Evolutionary conservation across 2,329 filamentous ascomycete species (phyloP), one percentile per base, ranked within the genome.

Genomic region (Epichloe elymi): DNA sequence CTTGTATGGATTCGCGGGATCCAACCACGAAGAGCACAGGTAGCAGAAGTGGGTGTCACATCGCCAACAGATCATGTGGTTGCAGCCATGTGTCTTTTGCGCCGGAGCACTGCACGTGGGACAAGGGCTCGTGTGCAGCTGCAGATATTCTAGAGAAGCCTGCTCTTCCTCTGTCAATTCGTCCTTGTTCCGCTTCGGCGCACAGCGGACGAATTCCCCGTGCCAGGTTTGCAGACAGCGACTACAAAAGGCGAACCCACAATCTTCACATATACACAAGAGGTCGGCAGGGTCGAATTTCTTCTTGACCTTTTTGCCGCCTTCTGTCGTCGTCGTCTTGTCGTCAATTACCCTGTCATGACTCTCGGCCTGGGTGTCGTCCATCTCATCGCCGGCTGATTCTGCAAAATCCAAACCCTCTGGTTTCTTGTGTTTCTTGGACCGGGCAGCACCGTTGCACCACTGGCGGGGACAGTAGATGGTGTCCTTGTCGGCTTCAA

Each of bases 11-110:
- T 95, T 93, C 17, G 71, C 74, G 0, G 86, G 80, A 51, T 84
- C 78, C 41, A 98, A 75, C 86, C 88, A 97, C n/a, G 82, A 77
- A 0, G 85, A 85, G 63, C 93, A 97, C 1, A 97, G 76, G 59
- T 97, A 97, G 70, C 93, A 98, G 65, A 96, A 97, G 66, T 97
- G 91, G 2, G 88, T 86, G 48, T 84, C 76, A 71, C 93, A 98
- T 56, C 87, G 83, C 65, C 85, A 88, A 68, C 91, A 96, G 47
- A 84, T 86, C 89, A 97, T 97, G 67, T 96, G 90, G 67, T 96
- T 96, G 74, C 93, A 98, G 39, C 93, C 93, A 62, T 87, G 82
- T 1, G 85, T 88, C 73, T 98, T 98, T 64, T 95, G 88, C 20
- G 84, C 85, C 0, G 88, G 88, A 1, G 85, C 83, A 33, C 75